A percentile compares a stretch with the other conserved stretches of the same genome.
phyloP scores from a whole-genome alignment of 139 green algal species.

The Chlorella sp. region DNA sequence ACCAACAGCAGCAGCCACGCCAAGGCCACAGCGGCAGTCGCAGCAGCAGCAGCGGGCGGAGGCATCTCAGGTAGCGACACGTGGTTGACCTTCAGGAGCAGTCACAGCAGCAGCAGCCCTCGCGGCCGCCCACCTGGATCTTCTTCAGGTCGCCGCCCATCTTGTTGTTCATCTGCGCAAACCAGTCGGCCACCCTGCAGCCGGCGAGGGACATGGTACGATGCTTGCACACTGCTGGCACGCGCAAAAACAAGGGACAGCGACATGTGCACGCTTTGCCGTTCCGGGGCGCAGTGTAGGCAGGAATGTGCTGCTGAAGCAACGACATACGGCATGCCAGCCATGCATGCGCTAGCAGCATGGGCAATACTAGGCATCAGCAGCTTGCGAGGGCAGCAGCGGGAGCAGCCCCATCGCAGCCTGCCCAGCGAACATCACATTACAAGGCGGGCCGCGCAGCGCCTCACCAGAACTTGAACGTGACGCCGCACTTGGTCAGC shows the following conservation, averaged over 20 bases:
- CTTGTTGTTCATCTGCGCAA: constrained; percentile 98
- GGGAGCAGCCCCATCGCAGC: no score
- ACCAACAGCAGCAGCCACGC: neutral
- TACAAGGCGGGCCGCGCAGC: neutral
- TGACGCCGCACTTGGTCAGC: constrained; percentile 91
- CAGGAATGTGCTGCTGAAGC: no score
- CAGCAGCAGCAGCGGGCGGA: neutral
- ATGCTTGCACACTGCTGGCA: no score
- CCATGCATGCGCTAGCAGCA: no score
- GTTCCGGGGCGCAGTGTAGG: no score
- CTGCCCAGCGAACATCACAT: neutral
- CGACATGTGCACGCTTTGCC: no score
- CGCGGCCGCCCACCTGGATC: constrained; percentile 80
- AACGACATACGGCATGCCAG: no score
- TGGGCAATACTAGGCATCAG: neutral
- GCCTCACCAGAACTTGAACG: constrained; percentile 95
- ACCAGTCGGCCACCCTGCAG: constrained; percentile 90
- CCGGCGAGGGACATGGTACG: no score
- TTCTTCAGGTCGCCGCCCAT: constrained; percentile 99
- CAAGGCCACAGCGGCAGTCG: neutral
- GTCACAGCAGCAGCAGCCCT: neutral
- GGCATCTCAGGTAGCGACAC: neutral
- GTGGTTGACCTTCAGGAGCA: no score
- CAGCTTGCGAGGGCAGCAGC: no score
- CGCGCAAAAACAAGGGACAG: no score